A percentile compares a stretch with the other conserved stretches of the same genome.
These are phyloP conservation scores for Cucumis cinereus DNA, from an alignment of 306 rosid species.

Conservation along the genomic window DNA sequence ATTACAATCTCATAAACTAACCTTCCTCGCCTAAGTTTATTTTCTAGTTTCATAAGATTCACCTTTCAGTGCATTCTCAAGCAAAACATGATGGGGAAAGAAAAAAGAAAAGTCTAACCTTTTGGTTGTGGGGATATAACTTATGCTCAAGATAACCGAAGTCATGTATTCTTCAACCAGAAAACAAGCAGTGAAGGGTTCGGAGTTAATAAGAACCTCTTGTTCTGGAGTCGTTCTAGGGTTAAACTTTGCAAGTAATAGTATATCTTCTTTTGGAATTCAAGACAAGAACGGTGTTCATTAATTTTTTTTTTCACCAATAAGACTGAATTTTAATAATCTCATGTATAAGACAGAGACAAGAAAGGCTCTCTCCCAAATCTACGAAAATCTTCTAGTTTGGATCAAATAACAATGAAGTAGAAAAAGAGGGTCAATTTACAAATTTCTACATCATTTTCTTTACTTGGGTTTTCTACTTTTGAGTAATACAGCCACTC, in stretches of 20 bases:
- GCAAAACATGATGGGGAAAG: not conserved
- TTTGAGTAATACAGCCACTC: constrained; percentile 5
- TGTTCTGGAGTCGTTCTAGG: not conserved
- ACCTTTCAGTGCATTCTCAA: not conserved
- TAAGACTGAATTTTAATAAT: not conserved
- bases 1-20: not conserved
- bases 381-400: not conserved
- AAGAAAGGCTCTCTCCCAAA: not conserved
- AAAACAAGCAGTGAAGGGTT: not conserved
- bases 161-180: not conserved
- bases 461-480: not conserved
- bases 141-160: not conserved
- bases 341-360: not conserved
- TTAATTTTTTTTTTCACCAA: not conserved
- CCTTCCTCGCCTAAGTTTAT: not conserved
- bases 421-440: not conserved
- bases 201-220: not conserved
- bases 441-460: not conserved
- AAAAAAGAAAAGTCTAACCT: not conserved
- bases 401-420: not conserved
- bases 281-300: not conserved
- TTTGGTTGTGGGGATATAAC: not conserved
- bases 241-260: not conserved
- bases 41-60: not conserved
- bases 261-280: not conserved